These are phyloP conservation scores for Vigna radiata DNA, from an alignment of 306 rosid species.

Conservation along the genomic window DNA sequence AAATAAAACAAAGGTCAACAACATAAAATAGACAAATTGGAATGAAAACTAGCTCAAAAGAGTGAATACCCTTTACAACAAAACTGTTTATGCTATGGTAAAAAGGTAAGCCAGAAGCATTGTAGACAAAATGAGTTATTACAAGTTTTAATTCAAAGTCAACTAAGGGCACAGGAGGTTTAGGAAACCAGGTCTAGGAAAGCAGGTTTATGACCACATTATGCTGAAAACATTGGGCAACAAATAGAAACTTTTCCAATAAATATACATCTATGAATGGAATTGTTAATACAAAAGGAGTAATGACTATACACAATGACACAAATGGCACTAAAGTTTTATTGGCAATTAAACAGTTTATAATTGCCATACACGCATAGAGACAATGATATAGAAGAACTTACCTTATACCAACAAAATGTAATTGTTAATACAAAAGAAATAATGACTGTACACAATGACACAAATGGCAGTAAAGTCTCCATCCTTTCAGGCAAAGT, in stretches of 20 bases:
- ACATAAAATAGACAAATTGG: constrained; percentile 35
- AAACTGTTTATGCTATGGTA: constrained; percentile 63
- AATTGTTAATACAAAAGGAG: background rate
- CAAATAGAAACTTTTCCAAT: constrained; percentile 17
- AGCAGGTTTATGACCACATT: constrained; percentile 27
- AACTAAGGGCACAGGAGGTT: constrained; percentile 9
- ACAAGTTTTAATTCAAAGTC: constrained; percentile 10
- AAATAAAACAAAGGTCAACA: constrained; percentile 36
- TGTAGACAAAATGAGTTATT: constrained; percentile 25
- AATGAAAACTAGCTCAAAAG: constrained; percentile 36
- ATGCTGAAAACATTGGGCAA: too few species aligned
- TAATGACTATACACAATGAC: constrained; percentile 29
- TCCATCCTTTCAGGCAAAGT: too few species aligned
- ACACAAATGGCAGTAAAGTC: too few species aligned
- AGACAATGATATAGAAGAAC: constrained; percentile 32
- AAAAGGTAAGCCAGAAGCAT: constrained; percentile 28
- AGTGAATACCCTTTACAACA: constrained; percentile 89
- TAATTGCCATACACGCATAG: constrained; percentile 9
- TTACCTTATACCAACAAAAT: too few species aligned
- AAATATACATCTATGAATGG: too few species aligned
- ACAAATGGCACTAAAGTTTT: constrained; percentile 6
- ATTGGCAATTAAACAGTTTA: constrained; percentile 13
- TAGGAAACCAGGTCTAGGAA: constrained; percentile 16
- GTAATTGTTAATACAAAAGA: too few species aligned
- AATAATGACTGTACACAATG: too few species aligned